Conservation (phyloP, 75 land plant species). For the Pseudotsuga menziesii region DNA sequence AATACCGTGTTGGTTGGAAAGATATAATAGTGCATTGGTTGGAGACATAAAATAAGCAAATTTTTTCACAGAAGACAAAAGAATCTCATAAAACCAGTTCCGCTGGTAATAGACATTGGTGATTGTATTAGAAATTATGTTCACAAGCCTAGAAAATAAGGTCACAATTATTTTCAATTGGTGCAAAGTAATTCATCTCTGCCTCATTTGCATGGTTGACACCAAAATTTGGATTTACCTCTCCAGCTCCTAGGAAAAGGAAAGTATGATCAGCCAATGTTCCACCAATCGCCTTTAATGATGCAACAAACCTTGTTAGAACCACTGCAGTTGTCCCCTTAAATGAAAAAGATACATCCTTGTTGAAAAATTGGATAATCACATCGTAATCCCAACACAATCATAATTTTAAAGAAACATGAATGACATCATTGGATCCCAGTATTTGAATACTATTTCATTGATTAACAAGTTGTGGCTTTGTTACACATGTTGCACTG, state of each 20-base stretch:
- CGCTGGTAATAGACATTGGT: neutral
- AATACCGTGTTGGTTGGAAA: neutral
- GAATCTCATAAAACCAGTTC: neutral
- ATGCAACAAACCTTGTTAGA: constrained; percentile 80
- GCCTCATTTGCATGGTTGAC: neutral
- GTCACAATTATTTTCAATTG: neutral
- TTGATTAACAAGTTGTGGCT: no score
- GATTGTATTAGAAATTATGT: no score
- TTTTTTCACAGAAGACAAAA: neutral
- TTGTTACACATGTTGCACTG: neutral
- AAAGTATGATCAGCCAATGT: constrained; percentile 85
- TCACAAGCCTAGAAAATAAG: neutral
- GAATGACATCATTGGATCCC: neutral
- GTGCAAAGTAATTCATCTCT: neutral
- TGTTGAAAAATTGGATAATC: neutral
- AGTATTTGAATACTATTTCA: neutral
- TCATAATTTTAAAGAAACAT: neutral
- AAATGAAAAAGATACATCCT: constrained; percentile 5
- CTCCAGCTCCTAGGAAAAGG: constrained; percentile 97
- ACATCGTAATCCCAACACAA: neutral
- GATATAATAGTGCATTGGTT: no score
- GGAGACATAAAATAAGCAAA: neutral
- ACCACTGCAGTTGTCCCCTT: constrained; percentile 98
- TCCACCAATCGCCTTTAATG: constrained; percentile 73
- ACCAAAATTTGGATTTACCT: constrained; percentile 31